Conservation (phyloP, 169 alveolate genomes). For the Plasmodium knowlesi region DNA sequence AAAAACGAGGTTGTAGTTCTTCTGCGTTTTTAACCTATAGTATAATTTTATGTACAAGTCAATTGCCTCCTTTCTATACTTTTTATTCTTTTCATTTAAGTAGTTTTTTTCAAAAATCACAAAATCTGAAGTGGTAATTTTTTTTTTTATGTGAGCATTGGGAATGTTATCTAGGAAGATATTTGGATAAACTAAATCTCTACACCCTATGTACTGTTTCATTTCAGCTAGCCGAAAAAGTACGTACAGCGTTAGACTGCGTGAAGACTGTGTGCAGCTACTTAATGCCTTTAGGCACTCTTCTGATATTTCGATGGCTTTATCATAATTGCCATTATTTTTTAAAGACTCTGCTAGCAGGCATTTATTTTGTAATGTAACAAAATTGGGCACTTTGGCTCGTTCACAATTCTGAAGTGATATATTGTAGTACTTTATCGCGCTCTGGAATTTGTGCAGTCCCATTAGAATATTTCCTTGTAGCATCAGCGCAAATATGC, state of each 20-base stretch:
- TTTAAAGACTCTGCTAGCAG: slow-evolving; percentile 62
- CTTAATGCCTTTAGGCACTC: slow-evolving; percentile 36
- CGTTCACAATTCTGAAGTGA: slow-evolving; percentile 40
- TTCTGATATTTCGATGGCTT: slow-evolving; percentile 67
- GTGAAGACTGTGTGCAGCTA: slow-evolving; percentile 1
- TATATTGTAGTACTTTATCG: slow-evolving; percentile 41
- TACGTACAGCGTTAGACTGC: slow-evolving; percentile 35
- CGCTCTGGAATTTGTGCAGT: slow-evolving; percentile 39
- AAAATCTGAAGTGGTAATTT: slow-evolving; percentile 37
- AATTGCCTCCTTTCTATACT: slow-evolving; percentile 62
- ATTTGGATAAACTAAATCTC: slow-evolving; percentile 43
- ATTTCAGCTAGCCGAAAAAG: slow-evolving; percentile 53
- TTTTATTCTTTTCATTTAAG: slow-evolving; percentile 51
- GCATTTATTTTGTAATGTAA: slow-evolving; percentile 49
- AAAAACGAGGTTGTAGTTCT: slow-evolving; percentile 33
- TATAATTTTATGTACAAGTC: slow-evolving; percentile 47
- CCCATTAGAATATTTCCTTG: slow-evolving; percentile 44
- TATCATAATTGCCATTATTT: slow-evolving; percentile 64
- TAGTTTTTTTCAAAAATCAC: slow-evolving; percentile 35
- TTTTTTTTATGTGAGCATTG: slow-evolving; percentile 32
- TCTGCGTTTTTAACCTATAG: slow-evolving; percentile 13
- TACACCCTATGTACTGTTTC: slow-evolving; percentile 68
- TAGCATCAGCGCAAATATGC: slow-evolving; percentile 26
- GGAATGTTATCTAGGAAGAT: slow-evolving; percentile 10
- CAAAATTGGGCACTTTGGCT: slow-evolving; percentile 54